A percentile compares a stretch with the other conserved stretches of the same genome.
These are phyloP conservation scores for Axilococcus clingmanii DNA, from an alignment of 139 green algal species.

Conservation along the genomic window DNA sequence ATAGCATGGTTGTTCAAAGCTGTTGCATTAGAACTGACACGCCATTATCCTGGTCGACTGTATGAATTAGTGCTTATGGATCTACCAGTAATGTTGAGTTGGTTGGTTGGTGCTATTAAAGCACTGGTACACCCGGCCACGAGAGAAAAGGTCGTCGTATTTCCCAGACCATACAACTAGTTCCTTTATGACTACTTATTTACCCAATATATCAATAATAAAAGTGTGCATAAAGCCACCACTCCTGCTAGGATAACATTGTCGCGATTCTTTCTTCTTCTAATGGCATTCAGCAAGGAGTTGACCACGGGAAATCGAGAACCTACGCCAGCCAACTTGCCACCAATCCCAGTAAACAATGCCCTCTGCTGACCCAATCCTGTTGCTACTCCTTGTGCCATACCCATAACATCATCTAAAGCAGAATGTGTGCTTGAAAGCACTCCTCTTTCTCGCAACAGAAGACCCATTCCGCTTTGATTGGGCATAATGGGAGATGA, in stretches of 20 bases:
- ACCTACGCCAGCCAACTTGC: constrained; percentile 51
- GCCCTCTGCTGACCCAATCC: constrained; percentile 51
- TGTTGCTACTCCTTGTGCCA: constrained; percentile 52
- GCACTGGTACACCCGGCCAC: constrained; percentile 27
- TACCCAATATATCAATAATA: constrained; percentile 81
- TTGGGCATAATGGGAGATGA: neutral
- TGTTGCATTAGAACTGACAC: constrained; percentile 26
- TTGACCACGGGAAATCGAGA: constrained; percentile 76
- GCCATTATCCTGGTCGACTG: constrained; percentile 33
- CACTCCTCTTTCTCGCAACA: constrained; percentile 72
- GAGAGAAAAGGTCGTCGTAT: constrained; percentile 25
- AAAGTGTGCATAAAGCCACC: constrained; percentile 66
- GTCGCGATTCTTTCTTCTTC: constrained; percentile 70
- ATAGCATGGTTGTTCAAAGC: constrained; percentile 15
- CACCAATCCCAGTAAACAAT: constrained; percentile 41
- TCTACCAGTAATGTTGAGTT: constrained; percentile 22
- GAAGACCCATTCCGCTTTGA: constrained; percentile 19
- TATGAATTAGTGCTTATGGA: constrained; percentile 32
- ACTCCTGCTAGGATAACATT: constrained; percentile 79
- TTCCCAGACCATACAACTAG: too few relatives aligned
- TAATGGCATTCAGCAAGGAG: constrained; percentile 72
- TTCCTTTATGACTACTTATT: constrained; percentile 35
- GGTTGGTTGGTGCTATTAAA: constrained; percentile 24
- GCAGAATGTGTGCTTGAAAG: constrained; percentile 33
- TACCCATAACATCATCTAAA: constrained; percentile 75